Evolutionary conservation across 2,329 filamentous ascomycete genomes (phyloP), one percentile per base, ranked within the genome.

Genomic region (Drechslerella stenobrocha): DNA sequence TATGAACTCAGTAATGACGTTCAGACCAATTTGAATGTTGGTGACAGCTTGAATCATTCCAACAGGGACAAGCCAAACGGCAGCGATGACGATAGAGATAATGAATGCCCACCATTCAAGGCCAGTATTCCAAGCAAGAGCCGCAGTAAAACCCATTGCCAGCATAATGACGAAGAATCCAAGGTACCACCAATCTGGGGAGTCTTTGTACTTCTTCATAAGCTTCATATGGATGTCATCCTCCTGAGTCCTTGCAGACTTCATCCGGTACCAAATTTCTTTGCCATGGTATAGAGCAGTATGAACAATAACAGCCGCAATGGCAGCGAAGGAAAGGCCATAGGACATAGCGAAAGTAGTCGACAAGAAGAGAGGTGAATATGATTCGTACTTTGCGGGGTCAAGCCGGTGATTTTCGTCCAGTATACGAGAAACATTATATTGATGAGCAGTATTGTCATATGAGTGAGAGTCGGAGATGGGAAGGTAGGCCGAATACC

Each of bases 391-490:
- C 2, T 83, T 84, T 40, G 79, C 78, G 69, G 82, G 79, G 71
- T 90, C 79, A 20, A 90, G 78, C 0, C 81, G 86, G 51, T 82
- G 83, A 1, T 87, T 80, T 0, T 81, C 73, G 0, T 81, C 85
- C 2, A 89, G 76, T 44, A 90, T 82, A 5, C 80, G 80, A 2
- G 78, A 78, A 0, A 87, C 86, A 72, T 90, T 83, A 76, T 90
- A 90, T 0, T 70, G 61, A 0, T 76, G 71, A 2, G 84, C 87
- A 0, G 81, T 87, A 72, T 90, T 89, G 76, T 90, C 87, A 72
- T 88, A 89, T 20, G 83, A 88, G 44, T 78, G 79, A 1, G 84
- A 83, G 73, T 88, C 86, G 72, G 83, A 87, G 75, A 89, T 89
- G 2, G 86, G 85, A 9, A 88, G 75, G 72, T 82, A 88, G 60